Evolutionary conservation across 768 basidiomycete species (phyloP).

Genomic region (Lactifluus piperatus): DNA sequence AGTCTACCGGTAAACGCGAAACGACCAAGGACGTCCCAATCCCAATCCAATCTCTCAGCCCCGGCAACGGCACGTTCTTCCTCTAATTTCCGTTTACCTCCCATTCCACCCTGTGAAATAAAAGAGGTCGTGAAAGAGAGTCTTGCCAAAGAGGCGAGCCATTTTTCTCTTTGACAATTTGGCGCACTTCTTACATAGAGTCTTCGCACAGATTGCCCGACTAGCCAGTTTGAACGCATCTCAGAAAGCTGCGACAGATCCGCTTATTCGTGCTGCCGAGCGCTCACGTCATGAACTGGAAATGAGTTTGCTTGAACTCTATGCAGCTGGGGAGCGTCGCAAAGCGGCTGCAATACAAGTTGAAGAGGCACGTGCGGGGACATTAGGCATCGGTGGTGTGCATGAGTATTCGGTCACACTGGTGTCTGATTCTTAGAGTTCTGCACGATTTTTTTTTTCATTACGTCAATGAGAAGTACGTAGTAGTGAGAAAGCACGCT

Average conservation of each 20-base stretch:
- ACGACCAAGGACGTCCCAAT: constrained; percentile 4
- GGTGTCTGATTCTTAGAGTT: constrained; percentile 4
- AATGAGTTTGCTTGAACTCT: constrained; percentile 48
- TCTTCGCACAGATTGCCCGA: constrained; percentile 8
- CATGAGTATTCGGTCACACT: background rate
- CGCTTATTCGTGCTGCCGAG: constrained; percentile 10
- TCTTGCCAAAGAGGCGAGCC: constrained; percentile 9
- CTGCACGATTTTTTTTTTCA: background rate
- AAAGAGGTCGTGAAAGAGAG: constrained; percentile 15
- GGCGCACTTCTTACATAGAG: background rate
- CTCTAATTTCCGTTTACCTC: constrained; percentile 8
- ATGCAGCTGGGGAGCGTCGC: constrained; percentile 48
- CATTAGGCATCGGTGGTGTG: constrained; percentile 34
- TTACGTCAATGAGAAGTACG: background rate
- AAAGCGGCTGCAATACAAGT: constrained; percentile 49
- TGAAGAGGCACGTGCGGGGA: constrained; percentile 53
- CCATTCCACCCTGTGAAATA: constrained; percentile 4
- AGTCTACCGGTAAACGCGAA: background rate
- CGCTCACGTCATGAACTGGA: constrained; percentile 55
- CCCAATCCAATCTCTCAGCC: background rate
- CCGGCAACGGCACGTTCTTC: constrained; percentile 4
- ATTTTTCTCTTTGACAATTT: background rate
- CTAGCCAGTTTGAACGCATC: constrained; percentile 12
- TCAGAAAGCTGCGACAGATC: constrained; percentile 7
- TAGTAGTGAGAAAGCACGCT: background rate